These are phyloP conservation scores for Biscogniauxia marginata DNA, from an alignment of 2,329 filamentous ascomycete genomes.

Conservation along the genomic window DNA sequence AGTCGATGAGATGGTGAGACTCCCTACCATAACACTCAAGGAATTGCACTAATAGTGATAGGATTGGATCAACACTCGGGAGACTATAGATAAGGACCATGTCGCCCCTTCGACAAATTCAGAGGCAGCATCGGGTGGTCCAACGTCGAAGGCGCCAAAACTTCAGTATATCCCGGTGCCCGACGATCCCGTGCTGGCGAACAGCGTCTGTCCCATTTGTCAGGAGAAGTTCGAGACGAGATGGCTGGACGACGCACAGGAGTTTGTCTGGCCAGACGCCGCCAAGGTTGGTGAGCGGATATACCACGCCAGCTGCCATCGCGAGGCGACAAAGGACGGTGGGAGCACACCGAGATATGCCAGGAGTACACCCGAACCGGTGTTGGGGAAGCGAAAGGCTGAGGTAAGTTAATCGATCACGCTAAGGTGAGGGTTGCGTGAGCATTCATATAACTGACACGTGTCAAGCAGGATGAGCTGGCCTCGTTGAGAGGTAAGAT, in stretches of 20 bases:
- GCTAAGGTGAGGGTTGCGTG: no score
- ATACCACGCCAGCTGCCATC: conserved; percentile 87
- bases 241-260: conserved; percentile 89
- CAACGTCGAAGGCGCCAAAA: conserved; percentile 48
- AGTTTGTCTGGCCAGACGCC: conserved; percentile 96
- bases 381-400: conserved; percentile 73
- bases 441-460: no score
- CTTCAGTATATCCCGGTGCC: conserved; percentile 80
- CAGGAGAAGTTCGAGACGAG: conserved; percentile 92
- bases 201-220: conserved; percentile 86
- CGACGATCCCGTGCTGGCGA: conserved; percentile 70
- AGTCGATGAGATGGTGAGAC: conserved; percentile 75
- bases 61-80: conserved; percentile 88
- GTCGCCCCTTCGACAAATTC: conserved; percentile 36
- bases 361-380: conserved; percentile 59
- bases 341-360: conserved; percentile 39
- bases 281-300: conserved; percentile 73
- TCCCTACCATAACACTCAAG: not conserved
- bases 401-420: conserved; percentile 62
- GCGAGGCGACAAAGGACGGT: conserved; percentile 72
- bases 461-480: conserved; percentile 13
- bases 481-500: conserved; percentile 13
- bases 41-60: conserved; percentile 38
- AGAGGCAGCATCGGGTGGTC: conserved; percentile 38
- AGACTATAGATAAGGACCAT: conserved; percentile 69